Evolutionary conservation across 352 stramenopile species (phyloP).

Genomic region (Phytophthora megakarya): DNA sequence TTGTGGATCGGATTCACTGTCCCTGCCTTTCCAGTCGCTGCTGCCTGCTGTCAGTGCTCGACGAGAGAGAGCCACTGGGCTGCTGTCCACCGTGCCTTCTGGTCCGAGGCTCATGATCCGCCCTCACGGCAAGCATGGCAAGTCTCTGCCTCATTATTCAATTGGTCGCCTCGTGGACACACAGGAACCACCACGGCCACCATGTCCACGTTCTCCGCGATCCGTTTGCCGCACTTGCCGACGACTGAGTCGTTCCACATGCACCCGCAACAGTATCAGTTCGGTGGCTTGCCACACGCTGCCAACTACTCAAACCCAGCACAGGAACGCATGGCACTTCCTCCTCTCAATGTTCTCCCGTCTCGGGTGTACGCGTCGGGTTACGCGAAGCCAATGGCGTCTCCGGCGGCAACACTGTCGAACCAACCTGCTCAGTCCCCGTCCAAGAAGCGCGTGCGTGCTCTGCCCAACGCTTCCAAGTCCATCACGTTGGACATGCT

Average conservation of each 20-base stretch:
- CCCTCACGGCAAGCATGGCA: slow-evolving; percentile 15
- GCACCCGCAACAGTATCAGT: slow-evolving; percentile 30
- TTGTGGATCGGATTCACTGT: slow-evolving; percentile 35
- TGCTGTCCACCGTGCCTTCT: slow-evolving; percentile 35
- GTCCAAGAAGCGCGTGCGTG: slow-evolving; percentile 72
- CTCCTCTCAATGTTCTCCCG: slow-evolving; percentile 47
- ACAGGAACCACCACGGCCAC: slow-evolving; percentile 3
- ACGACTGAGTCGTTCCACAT: slow-evolving; percentile 27
- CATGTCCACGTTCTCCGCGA: slow-evolving; percentile 33
- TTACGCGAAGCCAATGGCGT: slow-evolving; percentile 33
- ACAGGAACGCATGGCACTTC: slow-evolving; percentile 63
- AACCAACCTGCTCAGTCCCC: slow-evolving; percentile 35
- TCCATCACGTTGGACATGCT: slow-evolving; percentile 77
- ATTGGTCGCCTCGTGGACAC: slow-evolving; percentile 32
- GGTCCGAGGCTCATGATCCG: slow-evolving; percentile 24
- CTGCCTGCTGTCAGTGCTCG: slow-evolving; percentile 28
- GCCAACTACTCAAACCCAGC: slow-evolving; percentile 30
- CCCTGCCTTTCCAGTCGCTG: slow-evolving; percentile 35
- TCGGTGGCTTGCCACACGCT: slow-evolving; percentile 29
- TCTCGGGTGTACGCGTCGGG: slow-evolving; percentile 22
- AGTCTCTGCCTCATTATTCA: slow-evolving; percentile 39
- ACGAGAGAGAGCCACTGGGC: slow-evolving; percentile 32
- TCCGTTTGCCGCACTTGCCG: slow-evolving; percentile 33
- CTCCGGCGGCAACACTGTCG: slow-evolving; percentile 30
- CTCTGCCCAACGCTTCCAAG: slow-evolving; percentile 78